These are phyloP conservation scores for Gossypium anomalum DNA, from an alignment of 345 rosid species.

Conservation along the genomic window DNA sequence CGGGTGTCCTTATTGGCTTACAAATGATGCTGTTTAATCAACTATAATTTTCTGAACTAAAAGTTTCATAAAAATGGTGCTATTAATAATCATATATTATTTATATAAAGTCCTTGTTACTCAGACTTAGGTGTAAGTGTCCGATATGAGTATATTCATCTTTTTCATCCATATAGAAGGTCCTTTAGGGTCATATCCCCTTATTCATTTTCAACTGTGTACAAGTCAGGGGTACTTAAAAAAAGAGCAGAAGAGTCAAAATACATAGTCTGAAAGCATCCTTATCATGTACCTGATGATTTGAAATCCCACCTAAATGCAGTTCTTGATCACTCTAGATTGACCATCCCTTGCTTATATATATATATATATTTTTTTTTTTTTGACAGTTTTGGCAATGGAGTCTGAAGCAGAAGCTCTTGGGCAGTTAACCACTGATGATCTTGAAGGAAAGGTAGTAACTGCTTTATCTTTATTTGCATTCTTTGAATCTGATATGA, in stretches of 20 bases:
- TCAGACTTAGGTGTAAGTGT: background rate
- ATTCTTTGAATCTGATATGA: background rate
- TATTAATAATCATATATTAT: background rate
- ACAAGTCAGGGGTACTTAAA: background rate
- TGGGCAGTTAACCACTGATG: slow-evolving; percentile 59
- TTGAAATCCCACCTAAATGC: background rate
- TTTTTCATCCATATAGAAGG: background rate
- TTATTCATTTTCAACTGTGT: background rate
- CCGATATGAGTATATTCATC: background rate
- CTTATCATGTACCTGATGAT: background rate
- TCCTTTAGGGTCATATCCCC: background rate
- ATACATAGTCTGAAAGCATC: background rate
- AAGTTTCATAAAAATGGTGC: background rate
- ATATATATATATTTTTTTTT: no score
- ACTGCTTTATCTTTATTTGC: background rate
- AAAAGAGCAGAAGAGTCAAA: background rate
- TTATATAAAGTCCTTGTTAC: background rate
- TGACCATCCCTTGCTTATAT: background rate
- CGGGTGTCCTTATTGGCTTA: background rate
- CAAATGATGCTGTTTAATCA: background rate
- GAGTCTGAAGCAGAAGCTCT: slow-evolving; percentile 74
- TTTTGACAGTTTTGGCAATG: slow-evolving; percentile 48
- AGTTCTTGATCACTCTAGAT: background rate
- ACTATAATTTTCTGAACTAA: background rate
- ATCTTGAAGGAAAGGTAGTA: slow-evolving; percentile 67